These are phyloP conservation scores for Kregervanrija pseudodelftensis DNA, from an alignment of 805 yeast genomes.

Conservation along the genomic window DNA sequence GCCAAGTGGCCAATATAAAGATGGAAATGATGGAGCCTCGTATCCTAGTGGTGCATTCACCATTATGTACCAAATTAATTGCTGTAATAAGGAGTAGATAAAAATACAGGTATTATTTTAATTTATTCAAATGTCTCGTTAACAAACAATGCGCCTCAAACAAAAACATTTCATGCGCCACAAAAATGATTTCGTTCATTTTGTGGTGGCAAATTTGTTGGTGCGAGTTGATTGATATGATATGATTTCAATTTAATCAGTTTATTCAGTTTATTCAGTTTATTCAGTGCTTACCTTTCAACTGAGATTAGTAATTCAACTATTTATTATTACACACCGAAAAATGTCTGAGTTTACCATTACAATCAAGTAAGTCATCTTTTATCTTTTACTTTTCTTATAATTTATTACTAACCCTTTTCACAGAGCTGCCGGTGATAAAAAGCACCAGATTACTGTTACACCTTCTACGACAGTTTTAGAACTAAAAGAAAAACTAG, in stretches of 20 bases:
- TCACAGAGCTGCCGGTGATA: slow-evolving; percentile 54
- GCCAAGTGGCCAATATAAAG: slow-evolving; percentile 64
- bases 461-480: slow-evolving; percentile 48
- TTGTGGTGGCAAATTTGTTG: too few species aligned
- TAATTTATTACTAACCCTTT: slow-evolving; percentile 2
- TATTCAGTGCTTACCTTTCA: too few species aligned
- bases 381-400: background rate
- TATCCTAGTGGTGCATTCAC: slow-evolving; percentile 70
- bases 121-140: too few species aligned
- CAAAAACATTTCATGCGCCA: too few species aligned
- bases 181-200: too few species aligned
- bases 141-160: too few species aligned
- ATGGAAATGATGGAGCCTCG: slow-evolving; percentile 71
- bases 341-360: slow-evolving; percentile 15
- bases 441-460: slow-evolving; percentile 62
- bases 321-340: background rate
- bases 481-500: slow-evolving; percentile 62
- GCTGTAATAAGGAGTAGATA: background rate
- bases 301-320: too few species aligned
- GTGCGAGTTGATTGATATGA: too few species aligned
- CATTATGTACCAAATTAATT: slow-evolving; percentile 1
- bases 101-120: background rate
- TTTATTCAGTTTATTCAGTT: too few species aligned
- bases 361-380: slow-evolving; percentile 11
- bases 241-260: too few species aligned